Base-by-base conservation (phyloP, 2,329 filamentous ascomycete genomes). In the Dendryphion nanum region DNA sequence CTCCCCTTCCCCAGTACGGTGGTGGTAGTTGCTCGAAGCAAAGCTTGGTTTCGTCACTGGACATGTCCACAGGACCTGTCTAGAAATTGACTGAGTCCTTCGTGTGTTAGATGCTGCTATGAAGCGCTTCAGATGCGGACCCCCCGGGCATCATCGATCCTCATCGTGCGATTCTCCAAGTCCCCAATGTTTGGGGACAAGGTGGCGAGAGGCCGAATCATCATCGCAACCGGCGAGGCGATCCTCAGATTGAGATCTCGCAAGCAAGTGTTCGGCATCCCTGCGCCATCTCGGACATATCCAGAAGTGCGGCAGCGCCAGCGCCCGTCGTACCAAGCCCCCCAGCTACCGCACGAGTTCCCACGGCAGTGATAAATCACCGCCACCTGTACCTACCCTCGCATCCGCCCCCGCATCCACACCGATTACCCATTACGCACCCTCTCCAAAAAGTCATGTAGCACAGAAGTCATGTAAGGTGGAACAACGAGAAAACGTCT, bases 401-500 rank as follows among this genome's bases (percentile, higher is more conserved):
- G 17, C 23, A 33, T 18, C 31, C 29, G 21, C 26, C 21, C 28
- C 29, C 31, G 15, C 17, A 15, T 26, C 31, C 31, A 29, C 37
- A 23, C 41, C 36, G 29, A 38, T 18, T 34, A 28, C 37, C 21
- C 32, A 34, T 6, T n/a, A 31, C 37, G 10, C 10, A 8, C 7
- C 15, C 12, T 20, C 48, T 51, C 48, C 48, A 45, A 44, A 43
- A 42, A 40, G 42, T 51, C 48, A 44, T 51, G 48, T 51, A 51
- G 40, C 48, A 42, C 30, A 33, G 36, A 50, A 44, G 40, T 51
- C 38, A 47, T 51, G 48, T 51, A 51, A 41, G 46, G 38, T 33
- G 29, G 40, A 36, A n/a, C n/a, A n/a, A n/a, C n/a, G n/a, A n/a
- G n/a, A n/a, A n/a, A n/a, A n/a, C n/a, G n/a, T n/a, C n/a, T n/a